phyloP scores from a whole-genome alignment of 2,329 filamentous ascomycete genomes.

The Phyllosticta citrichinensis region DNA sequence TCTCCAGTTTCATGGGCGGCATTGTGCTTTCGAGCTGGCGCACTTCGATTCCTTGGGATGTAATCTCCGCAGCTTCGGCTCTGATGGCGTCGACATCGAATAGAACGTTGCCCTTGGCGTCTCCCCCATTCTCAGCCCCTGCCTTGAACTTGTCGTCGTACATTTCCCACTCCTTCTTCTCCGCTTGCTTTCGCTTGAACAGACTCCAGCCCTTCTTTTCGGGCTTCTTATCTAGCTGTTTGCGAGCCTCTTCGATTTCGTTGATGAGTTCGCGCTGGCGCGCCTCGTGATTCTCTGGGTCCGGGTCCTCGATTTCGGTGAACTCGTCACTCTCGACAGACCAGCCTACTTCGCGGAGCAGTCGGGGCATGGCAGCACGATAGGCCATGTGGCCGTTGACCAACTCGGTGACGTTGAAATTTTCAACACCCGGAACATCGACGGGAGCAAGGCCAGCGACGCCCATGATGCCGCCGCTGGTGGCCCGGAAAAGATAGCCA shows the following conservation, averaged over 20 bases:
- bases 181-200: constrained; percentile 70
- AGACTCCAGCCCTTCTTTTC: constrained; percentile 59
- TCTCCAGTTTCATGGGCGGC: constrained; percentile 73
- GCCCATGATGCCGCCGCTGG: constrained; percentile 79
- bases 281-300: constrained; percentile 83
- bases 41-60: constrained; percentile 59
- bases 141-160: constrained; percentile 61
- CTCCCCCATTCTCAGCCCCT: constrained; percentile 33
- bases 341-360: constrained; percentile 85
- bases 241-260: constrained; percentile 91
- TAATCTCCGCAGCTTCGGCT: constrained; percentile 57
- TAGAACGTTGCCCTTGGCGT: constrained; percentile 53
- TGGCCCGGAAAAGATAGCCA: constrained; percentile 86
- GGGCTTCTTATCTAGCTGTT: constrained; percentile 70
- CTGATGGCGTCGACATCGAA: constrained; percentile 95
- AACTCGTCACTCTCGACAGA: constrained; percentile 88
- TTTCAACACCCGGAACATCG: constrained; percentile 76
- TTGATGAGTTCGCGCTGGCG: constrained; percentile 88
- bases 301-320: constrained; percentile 90
- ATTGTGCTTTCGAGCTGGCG: constrained; percentile 80
- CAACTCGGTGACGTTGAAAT: constrained; percentile 74
- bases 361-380: constrained; percentile 77
- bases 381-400: constrained; percentile 97
- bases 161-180: constrained; percentile 88
- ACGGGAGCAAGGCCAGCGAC: constrained; percentile 76